Evolutionary conservation across 2,329 filamentous ascomycete genomes (phyloP).

Genomic region (Microsporum canis): DNA sequence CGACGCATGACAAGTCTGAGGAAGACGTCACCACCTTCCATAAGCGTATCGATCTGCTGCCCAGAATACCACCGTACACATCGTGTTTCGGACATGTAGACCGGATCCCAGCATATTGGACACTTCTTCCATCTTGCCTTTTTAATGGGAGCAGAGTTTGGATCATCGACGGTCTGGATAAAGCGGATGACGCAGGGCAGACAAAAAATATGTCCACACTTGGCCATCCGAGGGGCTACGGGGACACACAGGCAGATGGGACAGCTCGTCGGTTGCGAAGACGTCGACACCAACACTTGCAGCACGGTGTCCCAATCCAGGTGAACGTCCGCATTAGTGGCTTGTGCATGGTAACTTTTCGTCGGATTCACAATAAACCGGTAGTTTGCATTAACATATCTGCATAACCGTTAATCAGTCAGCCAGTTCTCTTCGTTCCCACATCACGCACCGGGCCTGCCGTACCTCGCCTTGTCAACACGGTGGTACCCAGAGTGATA

Average conservation of each 20-base stretch:
- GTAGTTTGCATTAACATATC: conserved; percentile 92
- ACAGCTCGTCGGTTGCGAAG: conserved; percentile 79
- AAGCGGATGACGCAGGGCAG: conserved; percentile 86
- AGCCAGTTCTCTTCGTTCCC: neutral
- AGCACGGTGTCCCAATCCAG: conserved; percentile 84
- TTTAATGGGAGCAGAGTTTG: conserved; percentile 50
- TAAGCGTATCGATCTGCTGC: conserved; percentile 64
- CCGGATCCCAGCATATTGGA: conserved; percentile 83
- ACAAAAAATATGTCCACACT: conserved; percentile 95
- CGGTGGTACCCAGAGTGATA: conserved; percentile 86
- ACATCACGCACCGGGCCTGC: neutral
- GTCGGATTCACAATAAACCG: conserved; percentile 85
- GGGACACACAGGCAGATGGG: conserved; percentile 91
- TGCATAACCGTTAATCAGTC: conserved; percentile 20
- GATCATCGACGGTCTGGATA: conserved; percentile 79
- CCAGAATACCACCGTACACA: conserved; percentile 86
- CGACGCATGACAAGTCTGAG: conserved; percentile 73
- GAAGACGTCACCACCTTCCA: conserved; percentile 79
- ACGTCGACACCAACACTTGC: conserved; percentile 79
- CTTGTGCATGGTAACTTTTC: conserved; percentile 67
- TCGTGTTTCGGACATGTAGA: conserved; percentile 83
- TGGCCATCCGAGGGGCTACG: conserved; percentile 90
- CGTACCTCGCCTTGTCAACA: conserved; percentile 75
- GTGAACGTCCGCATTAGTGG: conserved; percentile 74
- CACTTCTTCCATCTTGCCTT: conserved; percentile 83